These are phyloP conservation scores for Schizophyllum amplum DNA, from an alignment of 1,284 basidiomycete species.

Conservation along the genomic window DNA sequence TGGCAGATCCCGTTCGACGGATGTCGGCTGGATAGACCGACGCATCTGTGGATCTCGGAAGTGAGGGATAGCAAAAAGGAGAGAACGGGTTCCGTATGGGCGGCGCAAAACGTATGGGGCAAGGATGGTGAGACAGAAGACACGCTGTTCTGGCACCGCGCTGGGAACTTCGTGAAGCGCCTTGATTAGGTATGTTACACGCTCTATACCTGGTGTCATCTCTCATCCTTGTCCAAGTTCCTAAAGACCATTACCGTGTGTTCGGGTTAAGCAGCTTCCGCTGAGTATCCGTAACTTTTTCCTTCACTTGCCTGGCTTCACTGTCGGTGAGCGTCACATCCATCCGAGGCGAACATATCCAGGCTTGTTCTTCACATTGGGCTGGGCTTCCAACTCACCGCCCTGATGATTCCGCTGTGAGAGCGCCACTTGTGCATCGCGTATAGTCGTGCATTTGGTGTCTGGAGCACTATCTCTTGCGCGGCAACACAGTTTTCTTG, in stretches of 20 bases:
- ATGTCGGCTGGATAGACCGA: conserved; percentile 51
- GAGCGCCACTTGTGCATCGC: too few species aligned
- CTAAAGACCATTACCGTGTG: not conserved
- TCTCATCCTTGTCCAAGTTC: not conserved
- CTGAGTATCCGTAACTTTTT: too few species aligned
- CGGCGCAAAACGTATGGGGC: conserved; percentile 39
- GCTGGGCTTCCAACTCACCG: too few species aligned
- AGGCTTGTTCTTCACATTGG: too few species aligned
- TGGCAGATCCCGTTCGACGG: conserved; percentile 53
- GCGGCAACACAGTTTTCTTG: too few species aligned
- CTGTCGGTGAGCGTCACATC: too few species aligned
- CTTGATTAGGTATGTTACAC: conserved; percentile 1
- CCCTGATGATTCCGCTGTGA: too few species aligned
- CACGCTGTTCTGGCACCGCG: conserved; percentile 47
- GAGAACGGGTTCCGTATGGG: conserved; percentile 12
- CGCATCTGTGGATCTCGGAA: conserved; percentile 42
- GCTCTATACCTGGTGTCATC: not conserved
- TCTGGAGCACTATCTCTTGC: too few species aligned
- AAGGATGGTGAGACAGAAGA: conserved; percentile 40
- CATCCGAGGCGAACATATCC: too few species aligned
- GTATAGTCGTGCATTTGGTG: too few species aligned
- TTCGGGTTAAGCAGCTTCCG: not conserved
- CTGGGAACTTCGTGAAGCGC: conserved; percentile 44
- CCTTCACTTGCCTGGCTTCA: too few species aligned
- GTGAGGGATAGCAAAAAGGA: conserved; percentile 20